phyloP scores from a whole-genome alignment of 129 eudicot species.

The Tagetes erecta region DNA sequence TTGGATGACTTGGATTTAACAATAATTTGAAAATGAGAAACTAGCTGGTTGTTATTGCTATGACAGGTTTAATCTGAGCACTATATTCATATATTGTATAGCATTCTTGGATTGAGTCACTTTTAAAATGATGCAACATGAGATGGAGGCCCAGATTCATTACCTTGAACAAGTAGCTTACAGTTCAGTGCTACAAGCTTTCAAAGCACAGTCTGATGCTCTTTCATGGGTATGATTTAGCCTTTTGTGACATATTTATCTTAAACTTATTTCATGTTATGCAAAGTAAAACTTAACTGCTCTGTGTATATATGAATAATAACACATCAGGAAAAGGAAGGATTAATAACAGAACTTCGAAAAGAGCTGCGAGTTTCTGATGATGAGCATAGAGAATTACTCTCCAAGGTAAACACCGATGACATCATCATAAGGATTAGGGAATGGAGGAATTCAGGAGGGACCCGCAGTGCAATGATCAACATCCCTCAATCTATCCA shows the following conservation, averaged over 20 bases:
- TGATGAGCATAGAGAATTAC: constrained; percentile 96
- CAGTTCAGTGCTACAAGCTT: constrained; percentile 85
- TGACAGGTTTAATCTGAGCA: constrained; percentile 13
- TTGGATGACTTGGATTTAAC: not conserved
- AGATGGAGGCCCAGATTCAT: constrained; percentile 89
- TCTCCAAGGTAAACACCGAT: constrained; percentile 80
- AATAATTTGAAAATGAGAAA: not conserved
- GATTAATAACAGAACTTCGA: constrained; percentile 92
- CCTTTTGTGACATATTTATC: constrained; percentile 9
- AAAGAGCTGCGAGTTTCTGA: constrained; percentile 97
- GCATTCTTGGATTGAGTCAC: constrained; percentile 36
- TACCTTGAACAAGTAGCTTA: constrained; percentile 92
- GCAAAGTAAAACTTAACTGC: constrained; percentile 26
- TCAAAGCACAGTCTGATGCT: constrained; percentile 98
- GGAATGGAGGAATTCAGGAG: constrained; percentile 92
- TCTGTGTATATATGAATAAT: constrained; percentile 10
- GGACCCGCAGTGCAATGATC: constrained; percentile 50
- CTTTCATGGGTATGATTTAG: constrained; percentile 75
- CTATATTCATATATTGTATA: constrained; percentile 26
- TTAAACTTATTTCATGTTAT: not conserved
- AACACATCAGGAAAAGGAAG: constrained; percentile 83
- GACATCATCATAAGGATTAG: constrained; percentile 79
- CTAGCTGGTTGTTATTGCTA: constrained; percentile 16
- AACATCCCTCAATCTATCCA: constrained; percentile 59
- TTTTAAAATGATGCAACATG: constrained; percentile 62